phyloP scores from a whole-genome alignment of 306 rosid species.

The Gillenia trifoliata region DNA sequence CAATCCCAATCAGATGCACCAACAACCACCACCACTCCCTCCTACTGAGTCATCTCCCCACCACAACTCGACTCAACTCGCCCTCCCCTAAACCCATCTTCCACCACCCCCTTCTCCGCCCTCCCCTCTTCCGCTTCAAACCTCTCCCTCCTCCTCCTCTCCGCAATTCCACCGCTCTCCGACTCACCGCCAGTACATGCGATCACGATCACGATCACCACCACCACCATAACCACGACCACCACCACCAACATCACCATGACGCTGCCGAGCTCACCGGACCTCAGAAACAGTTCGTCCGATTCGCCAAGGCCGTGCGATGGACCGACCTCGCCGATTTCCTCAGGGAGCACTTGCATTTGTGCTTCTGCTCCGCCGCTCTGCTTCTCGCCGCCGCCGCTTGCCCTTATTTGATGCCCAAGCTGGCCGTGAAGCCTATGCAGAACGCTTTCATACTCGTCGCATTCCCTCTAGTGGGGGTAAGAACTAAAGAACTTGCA shows the following conservation, averaged over 20 bases:
- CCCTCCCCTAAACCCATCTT: conserved; percentile 28
- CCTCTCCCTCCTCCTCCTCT: conserved; percentile 13
- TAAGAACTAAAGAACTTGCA: conserved; percentile 12
- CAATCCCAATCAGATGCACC: conserved; percentile 34
- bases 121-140: conserved; percentile 26
- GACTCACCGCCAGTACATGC: conserved; percentile 31
- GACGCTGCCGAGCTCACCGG: conserved; percentile 43
- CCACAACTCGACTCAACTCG: conserved; percentile 25
- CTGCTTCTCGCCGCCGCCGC: conserved; percentile 74
- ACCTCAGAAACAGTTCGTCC: conserved; percentile 55
- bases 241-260: conserved; percentile 31
- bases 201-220: conserved; percentile 17
- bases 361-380: conserved; percentile 73
- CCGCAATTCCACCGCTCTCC: conserved; percentile 27
- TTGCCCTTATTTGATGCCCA: conserved; percentile 73
- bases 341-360: conserved; percentile 75
- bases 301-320: conserved; percentile 66
- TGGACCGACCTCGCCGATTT: conserved; percentile 77
- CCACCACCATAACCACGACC: conserved; percentile 39
- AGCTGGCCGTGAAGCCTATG: conserved; percentile 52
- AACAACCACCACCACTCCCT: conserved; percentile 34
- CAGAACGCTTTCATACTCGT: conserved; percentile 63
- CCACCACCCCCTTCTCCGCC: conserved; percentile 13
- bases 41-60: conserved; percentile 13
- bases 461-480: conserved; percentile 92